These are phyloP conservation scores for Sugiyamaella castrensis DNA, from an alignment of 1,139 yeast species.

Conservation along the genomic window DNA sequence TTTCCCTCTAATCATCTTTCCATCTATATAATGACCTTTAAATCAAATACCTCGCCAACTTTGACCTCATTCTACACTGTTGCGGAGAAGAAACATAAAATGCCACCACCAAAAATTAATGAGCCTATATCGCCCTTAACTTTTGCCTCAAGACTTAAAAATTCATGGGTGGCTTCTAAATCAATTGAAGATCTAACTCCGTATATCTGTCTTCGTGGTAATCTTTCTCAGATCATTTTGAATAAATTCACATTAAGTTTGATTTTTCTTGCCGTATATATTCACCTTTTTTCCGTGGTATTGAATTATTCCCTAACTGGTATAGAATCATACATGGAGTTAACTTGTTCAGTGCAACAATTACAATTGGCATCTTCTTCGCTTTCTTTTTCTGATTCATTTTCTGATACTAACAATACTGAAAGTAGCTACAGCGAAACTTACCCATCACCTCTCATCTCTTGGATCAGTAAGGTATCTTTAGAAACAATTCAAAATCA, in stretches of 20 bases:
- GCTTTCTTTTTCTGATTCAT: too few relatives aligned
- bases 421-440: too few relatives aligned
- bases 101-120: background rate
- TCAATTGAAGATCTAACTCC: slow-evolving; percentile 20
- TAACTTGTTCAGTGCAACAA: background rate
- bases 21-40: slow-evolving; percentile 4
- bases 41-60: slow-evolving; percentile 20
- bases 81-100: slow-evolving; percentile 17
- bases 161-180: slow-evolving; percentile 7
- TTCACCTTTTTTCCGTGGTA: slow-evolving; percentile 15
- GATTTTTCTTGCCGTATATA: slow-evolving; percentile 19
- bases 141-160: background rate
- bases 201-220: slow-evolving; percentile 25
- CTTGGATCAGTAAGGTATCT: background rate
- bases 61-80: slow-evolving; percentile 26
- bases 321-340: slow-evolving; percentile 1
- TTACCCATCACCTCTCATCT: background rate
- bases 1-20: background rate
- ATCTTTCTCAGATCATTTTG: slow-evolving; percentile 20
- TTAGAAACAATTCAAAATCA: slow-evolving; percentile 3
- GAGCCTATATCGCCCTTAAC: background rate
- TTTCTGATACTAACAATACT: too few relatives aligned
- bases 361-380: too few relatives aligned
- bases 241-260: slow-evolving; percentile 23
- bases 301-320: background rate